Conservation (phyloP, 2,329 filamentous ascomycete genomes). For the Diaporthe destruens region DNA sequence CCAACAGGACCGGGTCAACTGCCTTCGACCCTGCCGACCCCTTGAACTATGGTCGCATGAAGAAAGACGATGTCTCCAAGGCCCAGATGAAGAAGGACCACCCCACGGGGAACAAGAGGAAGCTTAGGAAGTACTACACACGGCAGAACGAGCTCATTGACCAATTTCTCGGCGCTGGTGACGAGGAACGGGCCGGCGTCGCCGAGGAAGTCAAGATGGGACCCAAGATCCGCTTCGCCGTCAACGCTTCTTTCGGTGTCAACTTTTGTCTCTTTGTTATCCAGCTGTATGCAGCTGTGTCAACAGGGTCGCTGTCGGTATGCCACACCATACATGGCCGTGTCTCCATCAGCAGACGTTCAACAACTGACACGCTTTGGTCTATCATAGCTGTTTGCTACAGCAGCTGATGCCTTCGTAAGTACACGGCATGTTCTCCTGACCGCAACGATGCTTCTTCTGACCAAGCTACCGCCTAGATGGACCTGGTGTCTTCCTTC, state of each 20-base stretch:
- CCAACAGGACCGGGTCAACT: slow-evolving; percentile 29
- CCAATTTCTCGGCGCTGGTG: slow-evolving; percentile 66
- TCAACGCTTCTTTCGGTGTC: slow-evolving; percentile 63
- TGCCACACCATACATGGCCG: not conserved
- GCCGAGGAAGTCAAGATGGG: slow-evolving; percentile 64
- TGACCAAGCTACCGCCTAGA: slow-evolving; percentile 50
- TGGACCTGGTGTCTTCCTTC: slow-evolving; percentile 74
- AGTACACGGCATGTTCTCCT: slow-evolving; percentile 42
- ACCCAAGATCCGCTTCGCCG: slow-evolving; percentile 65
- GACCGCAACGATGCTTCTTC: slow-evolving; percentile 19
- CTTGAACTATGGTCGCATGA: slow-evolving; percentile 55
- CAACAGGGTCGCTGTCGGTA: slow-evolving; percentile 68
- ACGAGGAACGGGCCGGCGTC: slow-evolving; percentile 65
- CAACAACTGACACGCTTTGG: slow-evolving; percentile 9
- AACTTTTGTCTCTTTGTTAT: slow-evolving; percentile 69
- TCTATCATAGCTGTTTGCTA: slow-evolving; percentile 66
- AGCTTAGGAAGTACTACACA: slow-evolving; percentile 61
- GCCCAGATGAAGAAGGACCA: slow-evolving; percentile 62
- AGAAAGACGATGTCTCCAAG: slow-evolving; percentile 56
- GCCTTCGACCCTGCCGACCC: slow-evolving; percentile 44
- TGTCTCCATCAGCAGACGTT: not conserved
- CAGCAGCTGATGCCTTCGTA: slow-evolving; percentile 73
- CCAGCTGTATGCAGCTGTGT: slow-evolving; percentile 69
- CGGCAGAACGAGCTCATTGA: slow-evolving; percentile 63
- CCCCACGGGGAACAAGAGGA: slow-evolving; percentile 57